Evolutionary conservation across 257 asterid species (phyloP), one percentile per base, ranked within the genome.

Genomic region (Solanum neorickii): DNA sequence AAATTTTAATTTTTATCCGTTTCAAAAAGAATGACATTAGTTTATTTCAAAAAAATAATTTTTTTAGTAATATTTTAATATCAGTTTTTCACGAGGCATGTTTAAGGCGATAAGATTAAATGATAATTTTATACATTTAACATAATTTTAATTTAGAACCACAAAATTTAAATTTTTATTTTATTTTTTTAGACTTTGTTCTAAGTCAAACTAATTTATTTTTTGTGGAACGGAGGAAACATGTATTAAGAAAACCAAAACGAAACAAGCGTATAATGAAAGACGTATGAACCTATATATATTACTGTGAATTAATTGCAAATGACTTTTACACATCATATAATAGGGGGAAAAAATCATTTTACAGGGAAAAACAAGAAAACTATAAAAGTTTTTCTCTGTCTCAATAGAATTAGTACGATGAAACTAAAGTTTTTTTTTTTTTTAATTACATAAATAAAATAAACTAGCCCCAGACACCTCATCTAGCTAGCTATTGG

Each of bases 221-320:
- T 31, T 31, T 31, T 4, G 4, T 31, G 4, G 3, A 31, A 33
- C 0, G 35, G 0, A 33, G 35, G 0, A 0, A 33, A 33, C 0
- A 3, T 33, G 3, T 33, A 33, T 33, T 62, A n/a, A 62, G 3
- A 60, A 21, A 60, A 23, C 23, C 3, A 0, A 62, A 62, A 12
- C 1, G 0, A 65, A 65, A 65, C 9, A n/a, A 15, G 7, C 10
- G 0, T 10, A 12, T n/a, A 65, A 5, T n/a, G 7, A 65, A 65
- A n/a, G 8, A 65, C 0, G 8, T 65, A 62, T n/a, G 11, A 23
- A 1, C 0, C 5, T 62, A 62, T n/a, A 68, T 52, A 60, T 60
- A 3, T 21, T 21, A 60, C 3, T 0, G 0, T 60, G 6, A 60
- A 60, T 12, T 0, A 60, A 60, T 60, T 20, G 3, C 1, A 18